Conservation (phyloP, 495 filamentous ascomycete species). For the Penicillium malachiteum region DNA sequence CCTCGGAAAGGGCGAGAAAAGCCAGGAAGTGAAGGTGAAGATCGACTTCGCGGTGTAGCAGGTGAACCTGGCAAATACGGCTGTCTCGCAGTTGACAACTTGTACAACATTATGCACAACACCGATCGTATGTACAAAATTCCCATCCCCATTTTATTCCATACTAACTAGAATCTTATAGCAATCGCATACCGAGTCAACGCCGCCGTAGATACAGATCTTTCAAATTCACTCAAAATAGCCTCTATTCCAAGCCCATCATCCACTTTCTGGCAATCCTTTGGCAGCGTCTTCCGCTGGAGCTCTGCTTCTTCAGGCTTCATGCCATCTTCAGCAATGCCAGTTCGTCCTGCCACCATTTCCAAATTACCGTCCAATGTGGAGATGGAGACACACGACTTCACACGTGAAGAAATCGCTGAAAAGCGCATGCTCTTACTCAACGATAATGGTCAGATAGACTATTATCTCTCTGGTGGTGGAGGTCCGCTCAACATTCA, state of each 20-base stretch:
- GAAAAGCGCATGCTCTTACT: conserved; percentile 84
- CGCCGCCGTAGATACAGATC: conserved; percentile 77
- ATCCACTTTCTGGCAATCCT: conserved; percentile 62
- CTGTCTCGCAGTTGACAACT: conserved; percentile 89
- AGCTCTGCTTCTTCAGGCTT: conserved; percentile 28
- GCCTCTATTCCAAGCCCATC: conserved; percentile 75
- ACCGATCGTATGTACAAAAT: conserved; percentile 49
- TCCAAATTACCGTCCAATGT: conserved; percentile 81
- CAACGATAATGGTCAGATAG: conserved; percentile 95
- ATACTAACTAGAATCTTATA: conserved; percentile 45
- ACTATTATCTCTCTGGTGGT: conserved; percentile 79
- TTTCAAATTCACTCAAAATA: conserved; percentile 71
- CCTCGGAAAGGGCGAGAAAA: conserved; percentile 77
- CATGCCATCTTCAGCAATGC: conserved; percentile 13
- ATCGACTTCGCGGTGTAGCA: conserved; percentile 61
- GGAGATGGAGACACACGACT: conserved; percentile 94
- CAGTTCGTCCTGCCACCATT: conserved; percentile 41
- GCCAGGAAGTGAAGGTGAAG: conserved; percentile 66
- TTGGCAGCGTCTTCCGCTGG: conserved; percentile 64
- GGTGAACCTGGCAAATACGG: conserved; percentile 79
- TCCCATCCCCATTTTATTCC: not conserved
- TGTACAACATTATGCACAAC: conserved; percentile 86
- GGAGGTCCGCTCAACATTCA: conserved; percentile 86
- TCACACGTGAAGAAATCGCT: conserved; percentile 86
- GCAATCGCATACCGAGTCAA: conserved; percentile 90